These are phyloP conservation scores for Pichia sp. DNA, from an alignment of 1,139 yeast genomes.

Conservation along the genomic window DNA sequence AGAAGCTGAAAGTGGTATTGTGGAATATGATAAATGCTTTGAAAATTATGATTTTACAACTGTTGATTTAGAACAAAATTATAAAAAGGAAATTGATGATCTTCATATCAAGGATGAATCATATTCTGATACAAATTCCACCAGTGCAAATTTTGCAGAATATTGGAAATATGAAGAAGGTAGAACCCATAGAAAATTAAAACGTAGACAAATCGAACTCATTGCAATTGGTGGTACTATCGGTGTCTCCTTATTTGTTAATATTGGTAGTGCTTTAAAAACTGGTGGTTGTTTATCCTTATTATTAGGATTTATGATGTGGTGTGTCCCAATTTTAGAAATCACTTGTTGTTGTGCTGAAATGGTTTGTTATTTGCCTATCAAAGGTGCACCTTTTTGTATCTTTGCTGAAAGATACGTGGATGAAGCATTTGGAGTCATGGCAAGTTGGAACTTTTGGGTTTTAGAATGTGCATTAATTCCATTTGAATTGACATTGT, in stretches of 20 bases:
- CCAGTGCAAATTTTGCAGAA: not conserved
- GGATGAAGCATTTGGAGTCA: conserved; percentile 49
- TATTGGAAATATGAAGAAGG: conserved; percentile 16
- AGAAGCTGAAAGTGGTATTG: not conserved
- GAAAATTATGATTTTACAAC: conserved; percentile 6
- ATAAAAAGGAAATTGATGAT: not conserved
- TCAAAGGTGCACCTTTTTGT: conserved; percentile 44
- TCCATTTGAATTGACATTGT: conserved; percentile 52
- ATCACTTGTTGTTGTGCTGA: conserved; percentile 47
- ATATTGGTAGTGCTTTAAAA: conserved; percentile 62
- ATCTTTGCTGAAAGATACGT: conserved; percentile 50
- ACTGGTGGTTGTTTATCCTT: conserved; percentile 77
- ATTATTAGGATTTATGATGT: conserved; percentile 54
- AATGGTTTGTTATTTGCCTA: conserved; percentile 49
- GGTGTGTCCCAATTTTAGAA: conserved; percentile 40
- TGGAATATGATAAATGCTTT: conserved; percentile 15
- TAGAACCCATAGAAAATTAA: conserved; percentile 17
- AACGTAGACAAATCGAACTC: conserved; percentile 51
- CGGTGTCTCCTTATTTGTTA: conserved; percentile 74
- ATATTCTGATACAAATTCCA: conserved; percentile 1
- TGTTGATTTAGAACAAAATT: conserved; percentile 2
- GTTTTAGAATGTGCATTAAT: conserved; percentile 46
- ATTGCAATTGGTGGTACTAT: conserved; percentile 82
- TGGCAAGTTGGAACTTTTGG: conserved; percentile 48
- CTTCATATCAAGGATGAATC: not conserved